Percentiles rank a stretch among this genome's conserved stretches.
phyloP scores from a whole-genome alignment of 352 stramenopile genomes.

The Phytophthora syringae region DNA sequence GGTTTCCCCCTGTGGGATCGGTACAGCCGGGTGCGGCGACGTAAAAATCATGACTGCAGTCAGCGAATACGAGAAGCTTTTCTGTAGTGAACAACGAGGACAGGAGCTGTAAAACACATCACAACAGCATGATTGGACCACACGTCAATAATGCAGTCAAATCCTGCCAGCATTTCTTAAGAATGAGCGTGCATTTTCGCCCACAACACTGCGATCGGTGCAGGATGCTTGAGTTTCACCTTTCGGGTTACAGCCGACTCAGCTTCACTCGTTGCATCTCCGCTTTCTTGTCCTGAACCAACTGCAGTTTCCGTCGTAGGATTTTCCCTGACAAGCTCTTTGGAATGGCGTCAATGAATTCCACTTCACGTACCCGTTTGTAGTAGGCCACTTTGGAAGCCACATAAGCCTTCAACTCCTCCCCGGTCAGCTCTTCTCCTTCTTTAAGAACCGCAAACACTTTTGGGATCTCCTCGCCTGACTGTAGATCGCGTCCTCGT shows the following conservation, averaged over 20 bases:
- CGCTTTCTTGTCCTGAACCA: conserved; percentile 40
- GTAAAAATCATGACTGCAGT: conserved; percentile 43
- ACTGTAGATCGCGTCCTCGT: conserved; percentile 49
- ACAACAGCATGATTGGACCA: no score
- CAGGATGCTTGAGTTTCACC: no score
- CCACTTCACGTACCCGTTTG: conserved; percentile 89
- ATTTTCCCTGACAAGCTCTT: conserved; percentile 94
- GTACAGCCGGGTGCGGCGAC: conserved; percentile 37
- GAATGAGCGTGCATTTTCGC: no score
- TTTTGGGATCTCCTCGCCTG: conserved; percentile 90
- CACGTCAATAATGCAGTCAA: no score
- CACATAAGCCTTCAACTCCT: conserved; percentile 86
- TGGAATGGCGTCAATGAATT: conserved; percentile 91
- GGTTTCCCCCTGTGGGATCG: conserved; percentile 36
- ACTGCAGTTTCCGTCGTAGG: conserved; percentile 81
- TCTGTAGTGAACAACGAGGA: no score
- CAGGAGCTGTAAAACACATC: no score
- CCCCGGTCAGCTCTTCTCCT: conserved; percentile 47
- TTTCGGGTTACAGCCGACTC: conserved; percentile 41
- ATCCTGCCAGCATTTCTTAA: no score
- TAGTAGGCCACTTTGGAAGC: conserved; percentile 78
- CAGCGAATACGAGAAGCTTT: no score
- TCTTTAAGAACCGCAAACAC: conserved; percentile 90
- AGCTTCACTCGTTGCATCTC: conserved; percentile 22
- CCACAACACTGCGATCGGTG: no score